Conservation (phyloP, 106 monocot genomes). For the Dendrobium officinale region DNA sequence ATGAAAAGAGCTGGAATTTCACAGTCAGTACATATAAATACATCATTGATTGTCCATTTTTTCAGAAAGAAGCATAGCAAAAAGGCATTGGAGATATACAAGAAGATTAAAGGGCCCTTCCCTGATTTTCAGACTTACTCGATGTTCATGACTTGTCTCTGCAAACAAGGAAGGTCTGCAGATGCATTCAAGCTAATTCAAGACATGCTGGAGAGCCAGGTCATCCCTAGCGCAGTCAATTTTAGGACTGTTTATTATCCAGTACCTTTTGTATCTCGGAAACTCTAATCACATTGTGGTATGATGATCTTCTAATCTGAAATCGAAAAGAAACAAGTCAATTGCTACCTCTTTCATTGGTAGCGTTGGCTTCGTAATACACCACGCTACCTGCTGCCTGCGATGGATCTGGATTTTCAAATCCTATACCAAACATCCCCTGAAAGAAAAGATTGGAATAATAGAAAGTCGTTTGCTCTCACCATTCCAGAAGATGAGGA, state of each 20-base stretch:
- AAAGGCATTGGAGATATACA: constrained; percentile 51
- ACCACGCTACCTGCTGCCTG: too few relatives aligned
- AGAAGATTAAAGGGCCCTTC: constrained; percentile 36
- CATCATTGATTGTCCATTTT: constrained; percentile 76
- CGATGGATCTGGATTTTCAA: too few relatives aligned
- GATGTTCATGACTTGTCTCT: constrained; percentile 73
- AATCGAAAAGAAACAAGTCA: too few relatives aligned
- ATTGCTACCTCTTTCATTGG: too few relatives aligned
- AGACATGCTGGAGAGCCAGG: constrained; percentile 55
- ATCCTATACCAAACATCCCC: too few relatives aligned
- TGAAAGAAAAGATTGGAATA: too few relatives aligned
- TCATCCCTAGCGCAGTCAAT: constrained; percentile 72
- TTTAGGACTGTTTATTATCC: constrained; percentile 56
- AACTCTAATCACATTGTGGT: too few relatives aligned
- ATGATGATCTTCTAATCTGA: too few relatives aligned
- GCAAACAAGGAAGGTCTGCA: constrained; percentile 47
- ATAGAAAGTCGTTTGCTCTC: too few relatives aligned
- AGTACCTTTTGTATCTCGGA: too few relatives aligned
- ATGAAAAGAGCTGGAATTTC: constrained; percentile 63
- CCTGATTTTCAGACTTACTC: constrained; percentile 89
- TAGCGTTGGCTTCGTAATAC: too few relatives aligned
- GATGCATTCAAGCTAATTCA: constrained; percentile 56
- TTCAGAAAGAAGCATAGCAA: constrained; percentile 47
- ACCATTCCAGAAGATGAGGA: too few relatives aligned
- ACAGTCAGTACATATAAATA: constrained; percentile 52